A percentile compares a stretch with the other conserved stretches of the same genome.
These are phyloP conservation scores for Neonectria neomacrospora DNA, from an alignment of 2,329 filamentous ascomycete genomes.

Conservation along the genomic window DNA sequence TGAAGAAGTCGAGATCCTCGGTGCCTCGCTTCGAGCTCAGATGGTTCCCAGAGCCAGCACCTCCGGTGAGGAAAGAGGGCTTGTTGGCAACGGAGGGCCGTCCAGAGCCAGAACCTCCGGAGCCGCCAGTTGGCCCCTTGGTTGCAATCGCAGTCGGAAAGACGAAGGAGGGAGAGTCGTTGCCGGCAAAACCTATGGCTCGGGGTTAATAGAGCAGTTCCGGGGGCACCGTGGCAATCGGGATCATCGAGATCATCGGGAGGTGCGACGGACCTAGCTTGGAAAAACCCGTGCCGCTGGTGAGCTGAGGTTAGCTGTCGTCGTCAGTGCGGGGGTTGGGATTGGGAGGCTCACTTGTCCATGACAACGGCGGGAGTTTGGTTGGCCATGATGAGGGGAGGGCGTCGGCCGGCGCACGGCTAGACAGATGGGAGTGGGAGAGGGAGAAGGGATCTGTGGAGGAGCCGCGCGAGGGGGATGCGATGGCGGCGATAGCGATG, in stretches of 20 bases:
- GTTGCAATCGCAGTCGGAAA: slow-evolving; percentile 99
- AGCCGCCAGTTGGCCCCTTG: slow-evolving; percentile 79
- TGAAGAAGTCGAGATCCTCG: slow-evolving; percentile 98
- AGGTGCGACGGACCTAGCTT: slow-evolving; percentile 81
- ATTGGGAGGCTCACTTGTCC: slow-evolving; percentile 89
- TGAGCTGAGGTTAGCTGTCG: slow-evolving; percentile 49
- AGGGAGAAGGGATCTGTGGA: slow-evolving; percentile 22
- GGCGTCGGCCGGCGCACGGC: slow-evolving; percentile 40
- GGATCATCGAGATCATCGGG: slow-evolving; percentile 23
- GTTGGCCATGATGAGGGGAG: slow-evolving; percentile 77
- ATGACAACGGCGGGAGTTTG: slow-evolving; percentile 99
- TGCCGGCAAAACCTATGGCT: slow-evolving; percentile 89
- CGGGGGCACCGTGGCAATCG: slow-evolving; percentile 4
- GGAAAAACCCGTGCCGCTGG: slow-evolving; percentile 97
- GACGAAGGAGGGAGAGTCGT: slow-evolving; percentile 98
- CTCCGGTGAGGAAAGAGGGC: slow-evolving; percentile 92
- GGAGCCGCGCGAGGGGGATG: slow-evolving; percentile 34
- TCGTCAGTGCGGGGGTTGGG: slow-evolving; percentile 45
- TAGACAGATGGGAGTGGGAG: slow-evolving; percentile 14
- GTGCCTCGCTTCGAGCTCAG: slow-evolving; percentile 93
- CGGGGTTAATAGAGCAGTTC: slow-evolving; percentile 41
- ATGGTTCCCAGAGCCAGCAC: slow-evolving; percentile 84
- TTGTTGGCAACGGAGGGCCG: slow-evolving; percentile 93
- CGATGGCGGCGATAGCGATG: slow-evolving; percentile 35
- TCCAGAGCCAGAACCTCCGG: slow-evolving; percentile 82